A percentile compares a stretch with the other conserved stretches of the same genome.
Evolutionary conservation across 2,329 filamentous ascomycete genomes (phyloP).

Genomic region (Xylariaceae sp.): DNA sequence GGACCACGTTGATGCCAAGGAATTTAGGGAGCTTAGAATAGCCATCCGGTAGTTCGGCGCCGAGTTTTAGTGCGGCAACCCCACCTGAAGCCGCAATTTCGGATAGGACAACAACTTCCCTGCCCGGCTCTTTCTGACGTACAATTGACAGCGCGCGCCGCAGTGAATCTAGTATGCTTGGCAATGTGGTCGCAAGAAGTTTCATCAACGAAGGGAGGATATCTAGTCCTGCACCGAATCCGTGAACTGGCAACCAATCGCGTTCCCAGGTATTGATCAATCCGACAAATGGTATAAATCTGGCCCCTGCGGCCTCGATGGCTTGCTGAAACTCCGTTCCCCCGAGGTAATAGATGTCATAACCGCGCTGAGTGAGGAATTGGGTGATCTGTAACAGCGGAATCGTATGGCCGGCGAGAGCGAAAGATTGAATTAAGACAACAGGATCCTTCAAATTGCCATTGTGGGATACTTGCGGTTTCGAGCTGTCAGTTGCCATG

Average conservation of each 20-base stretch:
- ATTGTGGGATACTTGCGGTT: neutral
- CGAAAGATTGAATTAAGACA: conserved; percentile 8
- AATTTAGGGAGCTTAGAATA: conserved; percentile 6
- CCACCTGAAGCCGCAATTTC: conserved; percentile 3
- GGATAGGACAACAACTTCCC: conserved; percentile 10
- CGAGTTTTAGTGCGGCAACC: conserved; percentile 7
- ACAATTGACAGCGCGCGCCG: conserved; percentile 5
- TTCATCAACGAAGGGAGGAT: conserved; percentile 4
- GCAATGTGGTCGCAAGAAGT: conserved; percentile 2
- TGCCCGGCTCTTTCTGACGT: conserved; percentile 6
- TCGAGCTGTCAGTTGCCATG: conserved; percentile 1
- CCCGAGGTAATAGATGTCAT: conserved; percentile 7
- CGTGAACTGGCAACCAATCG: conserved; percentile 4
- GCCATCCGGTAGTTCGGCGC: conserved; percentile 9
- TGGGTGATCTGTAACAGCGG: conserved; percentile 8
- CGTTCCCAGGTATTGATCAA: conserved; percentile 5
- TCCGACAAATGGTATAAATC: conserved; percentile 8
- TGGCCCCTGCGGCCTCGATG: conserved; percentile 10
- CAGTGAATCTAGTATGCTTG: conserved; percentile 7
- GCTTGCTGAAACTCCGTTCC: conserved; percentile 5
- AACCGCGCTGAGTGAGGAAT: conserved; percentile 7
- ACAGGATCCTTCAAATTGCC: conserved; percentile 7
- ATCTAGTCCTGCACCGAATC: conserved; percentile 2
- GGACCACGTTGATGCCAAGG: conserved; percentile 9
- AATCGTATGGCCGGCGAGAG: conserved; percentile 5